A percentile compares a stretch with the other conserved stretches of the same genome.
Conservation (phyloP, 148 eudicot genomes). For the Amaranthus hypochondriacus region DNA sequence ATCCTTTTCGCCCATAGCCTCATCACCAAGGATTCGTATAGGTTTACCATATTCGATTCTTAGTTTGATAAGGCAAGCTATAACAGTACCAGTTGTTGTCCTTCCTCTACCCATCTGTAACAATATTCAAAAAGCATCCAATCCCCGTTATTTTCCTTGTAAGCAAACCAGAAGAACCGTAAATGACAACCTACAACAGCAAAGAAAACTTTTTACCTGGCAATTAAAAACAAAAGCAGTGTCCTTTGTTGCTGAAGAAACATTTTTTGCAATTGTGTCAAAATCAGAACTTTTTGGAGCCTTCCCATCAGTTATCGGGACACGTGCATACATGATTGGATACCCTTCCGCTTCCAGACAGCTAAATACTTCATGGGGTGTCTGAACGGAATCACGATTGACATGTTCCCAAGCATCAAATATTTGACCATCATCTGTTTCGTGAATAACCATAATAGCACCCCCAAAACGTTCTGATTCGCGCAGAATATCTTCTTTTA, state of each 20-base stretch:
- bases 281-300: slow-evolving; percentile 98
- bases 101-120: slow-evolving; percentile 93
- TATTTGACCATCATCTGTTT: slow-evolving; percentile 78
- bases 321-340: slow-evolving; percentile 88
- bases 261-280: slow-evolving; percentile 64
- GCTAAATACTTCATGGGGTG: slow-evolving; percentile 83
- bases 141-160: neutral
- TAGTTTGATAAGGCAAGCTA: slow-evolving; percentile 88
- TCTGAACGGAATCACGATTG: slow-evolving; percentile 56
- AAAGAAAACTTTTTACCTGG: slow-evolving; percentile 49
- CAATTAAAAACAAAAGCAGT: slow-evolving; percentile 98
- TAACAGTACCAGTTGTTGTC: slow-evolving; percentile 95
- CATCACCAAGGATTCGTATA: slow-evolving; percentile 52
- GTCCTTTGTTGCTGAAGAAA: slow-evolving; percentile 70
- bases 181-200: neutral
- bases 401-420: slow-evolving; percentile 92
- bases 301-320: slow-evolving; percentile 98
- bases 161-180: neutral
- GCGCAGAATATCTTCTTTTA: slow-evolving; percentile 79
- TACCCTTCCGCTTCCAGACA: slow-evolving; percentile 69
- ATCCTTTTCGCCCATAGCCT: slow-evolving; percentile 41
- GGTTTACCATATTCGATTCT: slow-evolving; percentile 89
- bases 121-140: slow-evolving; percentile 19
- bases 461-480: slow-evolving; percentile 78
- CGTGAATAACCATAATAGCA: slow-evolving; percentile 95